Base-by-base conservation (phyloP, 2,329 filamentous ascomycete species). In the Sarocladium oryzae region DNA sequence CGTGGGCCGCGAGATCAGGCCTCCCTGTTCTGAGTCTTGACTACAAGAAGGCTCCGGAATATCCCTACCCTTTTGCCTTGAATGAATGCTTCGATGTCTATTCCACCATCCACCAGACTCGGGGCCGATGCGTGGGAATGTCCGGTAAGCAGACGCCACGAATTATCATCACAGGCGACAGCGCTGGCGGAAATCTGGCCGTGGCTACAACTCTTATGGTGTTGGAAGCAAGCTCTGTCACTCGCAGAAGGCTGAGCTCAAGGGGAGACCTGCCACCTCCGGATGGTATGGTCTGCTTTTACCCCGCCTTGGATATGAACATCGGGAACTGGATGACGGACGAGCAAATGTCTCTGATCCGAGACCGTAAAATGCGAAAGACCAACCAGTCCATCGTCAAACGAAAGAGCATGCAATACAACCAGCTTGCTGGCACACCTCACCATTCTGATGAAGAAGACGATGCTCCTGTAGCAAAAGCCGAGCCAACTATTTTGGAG, bases 281-380 rank as follows among this genome's bases (percentile, higher is more conserved):
- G 0, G 86, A 88, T 50, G 92, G 90, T 0, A 69, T 97, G 7
- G 77, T 97, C 1, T 76, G 96, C 46, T 84, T 95, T 53, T 99
- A 99, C 61, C 93, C 93, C 1, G 85, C 86, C 0, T 72, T 99
- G 53, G 93, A 97, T 61, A 90, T 97, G 87, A 96, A 95, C 61
- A 97, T 97, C 57, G 89, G 89, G 33, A 96, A 91, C 66, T 99
- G 93, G 93, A 97, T 99, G 91, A 91, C 89, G 1, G 92, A 97
- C 60, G 92, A 97, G 66, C 91, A 99, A 65, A 95, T 97, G 89
- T 83, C 89, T 0, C 72, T 99, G 54, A 95, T 99, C 56, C 85
- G 89, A 57, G 91, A 96, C 56, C 83, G 89, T 10, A 80, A 83
- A 53, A 84, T 84, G 63, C 80, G 89, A 21, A 85, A 84, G 58